These are phyloP conservation scores for Aureobasidium sp. DNA, from an alignment of 2,329 filamentous ascomycete species.

Conservation along the genomic window DNA sequence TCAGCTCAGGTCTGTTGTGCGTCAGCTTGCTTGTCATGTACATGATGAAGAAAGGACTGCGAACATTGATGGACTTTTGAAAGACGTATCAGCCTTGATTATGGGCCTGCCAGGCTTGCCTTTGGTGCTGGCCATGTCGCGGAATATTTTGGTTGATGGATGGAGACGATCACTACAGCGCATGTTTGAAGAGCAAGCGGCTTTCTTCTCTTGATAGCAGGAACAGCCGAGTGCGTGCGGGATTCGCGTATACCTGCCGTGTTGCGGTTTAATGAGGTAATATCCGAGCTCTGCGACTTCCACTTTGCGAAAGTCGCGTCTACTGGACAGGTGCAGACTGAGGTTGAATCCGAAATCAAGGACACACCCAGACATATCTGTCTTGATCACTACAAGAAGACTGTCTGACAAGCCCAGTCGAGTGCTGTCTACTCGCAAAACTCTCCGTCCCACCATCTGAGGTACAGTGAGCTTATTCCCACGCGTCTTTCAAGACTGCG, in stretches of 20 bases:
- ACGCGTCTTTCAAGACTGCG: conserved; percentile 4
- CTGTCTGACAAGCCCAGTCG: not conserved
- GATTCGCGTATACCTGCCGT: not conserved
- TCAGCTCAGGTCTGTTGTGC: conserved; percentile 5
- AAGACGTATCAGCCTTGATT: conserved; percentile 7
- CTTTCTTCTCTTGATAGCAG: not conserved
- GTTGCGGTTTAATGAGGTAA: not conserved
- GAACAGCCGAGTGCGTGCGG: not conserved
- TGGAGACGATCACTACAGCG: not conserved
- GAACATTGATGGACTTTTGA: not conserved
- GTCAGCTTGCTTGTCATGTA: conserved; percentile 2
- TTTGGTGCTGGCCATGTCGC: conserved; percentile 3
- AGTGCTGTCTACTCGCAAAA: not conserved
- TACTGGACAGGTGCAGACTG: not conserved
- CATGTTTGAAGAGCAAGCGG: not conserved
- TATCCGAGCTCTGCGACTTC: conserved; percentile 1
- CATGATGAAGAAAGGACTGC: not conserved
- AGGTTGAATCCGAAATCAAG: not conserved
- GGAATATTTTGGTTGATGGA: not conserved
- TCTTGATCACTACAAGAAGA: not conserved
- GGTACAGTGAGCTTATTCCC: conserved; percentile 1
- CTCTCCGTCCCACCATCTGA: not conserved
- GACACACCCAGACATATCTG: not conserved
- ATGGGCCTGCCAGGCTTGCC: not conserved
- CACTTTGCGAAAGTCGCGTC: conserved; percentile 14